Evolutionary conservation across 441 rosid species (phyloP).

Genomic region (Arabidopsis lyrata): DNA sequence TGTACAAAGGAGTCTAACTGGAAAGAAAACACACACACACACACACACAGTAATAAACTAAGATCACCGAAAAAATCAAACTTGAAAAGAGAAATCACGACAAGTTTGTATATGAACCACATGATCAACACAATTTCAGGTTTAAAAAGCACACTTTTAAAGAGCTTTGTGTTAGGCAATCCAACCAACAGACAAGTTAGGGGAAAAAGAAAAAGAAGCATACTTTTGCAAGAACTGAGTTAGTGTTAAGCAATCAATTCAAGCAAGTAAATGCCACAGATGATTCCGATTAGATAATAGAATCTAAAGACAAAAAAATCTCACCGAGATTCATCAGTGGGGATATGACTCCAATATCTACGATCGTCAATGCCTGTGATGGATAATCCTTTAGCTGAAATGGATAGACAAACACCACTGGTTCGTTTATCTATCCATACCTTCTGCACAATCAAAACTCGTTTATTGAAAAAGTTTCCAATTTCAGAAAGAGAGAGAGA

Average conservation of each 20-base stretch:
- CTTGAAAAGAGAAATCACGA: neutral
- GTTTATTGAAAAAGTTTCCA: neutral
- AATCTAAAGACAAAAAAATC: slow-evolving; percentile 25
- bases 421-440: slow-evolving; percentile 83
- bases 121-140: slow-evolving; percentile 6
- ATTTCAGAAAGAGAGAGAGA: neutral
- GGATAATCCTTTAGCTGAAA: slow-evolving; percentile 75
- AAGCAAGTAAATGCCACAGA: neutral
- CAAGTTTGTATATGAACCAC: neutral
- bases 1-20: neutral
- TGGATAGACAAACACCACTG: slow-evolving; percentile 74
- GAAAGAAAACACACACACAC: neutral
- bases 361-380: slow-evolving; percentile 95
- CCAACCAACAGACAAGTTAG: neutral
- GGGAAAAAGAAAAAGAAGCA: neutral
- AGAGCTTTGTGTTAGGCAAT: slow-evolving; percentile 22
- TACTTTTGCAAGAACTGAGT: neutral
- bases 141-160: neutral
- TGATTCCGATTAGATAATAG: neutral
- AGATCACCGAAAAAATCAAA: neutral
- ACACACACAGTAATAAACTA: neutral
- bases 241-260: slow-evolving; percentile 6
- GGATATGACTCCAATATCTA: slow-evolving; percentile 88
- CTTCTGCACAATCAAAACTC: slow-evolving; percentile 55
- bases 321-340: slow-evolving; percentile 90